These are phyloP conservation scores for Neospermospora avenae DNA, from an alignment of 2,329 filamentous ascomycete species.

Conservation along the genomic window DNA sequence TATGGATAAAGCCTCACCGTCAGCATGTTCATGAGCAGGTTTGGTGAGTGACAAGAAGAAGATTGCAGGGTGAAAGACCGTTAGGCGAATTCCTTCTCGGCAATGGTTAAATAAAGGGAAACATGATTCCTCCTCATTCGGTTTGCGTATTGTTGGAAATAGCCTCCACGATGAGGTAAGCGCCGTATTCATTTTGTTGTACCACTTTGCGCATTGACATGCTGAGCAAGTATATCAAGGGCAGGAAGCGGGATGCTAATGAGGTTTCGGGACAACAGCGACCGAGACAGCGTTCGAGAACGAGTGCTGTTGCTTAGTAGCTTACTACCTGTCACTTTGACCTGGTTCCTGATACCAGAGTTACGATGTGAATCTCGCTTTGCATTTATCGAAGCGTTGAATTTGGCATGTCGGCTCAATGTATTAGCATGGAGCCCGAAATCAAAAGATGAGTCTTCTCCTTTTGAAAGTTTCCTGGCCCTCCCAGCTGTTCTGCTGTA, in stretches of 20 bases:
- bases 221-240: not conserved
- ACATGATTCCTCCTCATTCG: not conserved
- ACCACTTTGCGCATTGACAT: not conserved
- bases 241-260: not conserved
- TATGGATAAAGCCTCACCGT: slow-evolving; percentile 6
- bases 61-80: not conserved
- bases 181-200: not conserved
- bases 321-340: too few relatives aligned
- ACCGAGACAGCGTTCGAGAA: not conserved
- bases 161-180: not conserved
- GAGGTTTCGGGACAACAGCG: not conserved
- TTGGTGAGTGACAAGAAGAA: not conserved
- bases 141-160: not conserved
- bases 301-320: not conserved
- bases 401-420: too few relatives aligned
- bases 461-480: too few relatives aligned
- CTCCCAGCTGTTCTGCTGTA: too few relatives aligned
- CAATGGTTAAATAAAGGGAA: not conserved
- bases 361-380: too few relatives aligned
- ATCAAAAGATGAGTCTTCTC: too few relatives aligned
- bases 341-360: too few relatives aligned
- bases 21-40: not conserved
- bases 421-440: too few relatives aligned
- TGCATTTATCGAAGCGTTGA: too few relatives aligned
- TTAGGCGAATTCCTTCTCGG: not conserved